Base-by-base conservation (phyloP, 2,329 filamentous ascomycete genomes). In the Spiromastix sp. region DNA sequence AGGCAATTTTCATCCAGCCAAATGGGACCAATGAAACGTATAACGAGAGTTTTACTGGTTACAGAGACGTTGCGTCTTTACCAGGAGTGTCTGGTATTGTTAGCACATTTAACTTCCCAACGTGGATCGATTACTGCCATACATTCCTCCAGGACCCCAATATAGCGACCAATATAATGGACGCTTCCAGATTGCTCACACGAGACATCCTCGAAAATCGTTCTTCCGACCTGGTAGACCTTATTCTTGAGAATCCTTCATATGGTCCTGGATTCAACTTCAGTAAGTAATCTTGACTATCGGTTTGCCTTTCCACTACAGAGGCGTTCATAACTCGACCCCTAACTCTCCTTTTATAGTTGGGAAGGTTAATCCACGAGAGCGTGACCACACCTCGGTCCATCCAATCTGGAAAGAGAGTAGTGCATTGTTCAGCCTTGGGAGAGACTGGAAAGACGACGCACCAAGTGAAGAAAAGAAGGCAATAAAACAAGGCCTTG, bases 161-260 rank as follows among this genome's bases (percentile, higher is more conserved):
- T 33, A 52, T 56, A 18, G 52, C 52, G 15, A 51, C 50, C 18
- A 55, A 56, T 32, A 45, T 51, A 17, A 50, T 53, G 25, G 52
- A 56, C 40, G 42, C 45, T 5, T 50, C 49, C 7, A 42, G 52
- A n/a, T 40, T 56, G 4, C 33, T 56, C 15, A 50, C 50, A 8
- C 34, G 44, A 8, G 39, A 51, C 7, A 45, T 50, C 8, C 35
- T 54, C 8, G 19, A 41, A 10, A 39, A 48, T n/a, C 40, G 47
- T 25, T 43, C 49, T 2, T 40, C 46, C 16, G 36, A 52, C 15
- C 30, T 56, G 15, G 32, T 54, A 13, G 45, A 50, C 28, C 36
- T 56, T 13, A 44, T 52, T 12, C 38, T 48, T 18, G 43, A 50
- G 9, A 50, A 45, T 34, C 47, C 46, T 5, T 40, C 45, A 13